Base-by-base conservation (phyloP, 352 stramenopile genomes). In the Globisporangium megalacanthum region DNA sequence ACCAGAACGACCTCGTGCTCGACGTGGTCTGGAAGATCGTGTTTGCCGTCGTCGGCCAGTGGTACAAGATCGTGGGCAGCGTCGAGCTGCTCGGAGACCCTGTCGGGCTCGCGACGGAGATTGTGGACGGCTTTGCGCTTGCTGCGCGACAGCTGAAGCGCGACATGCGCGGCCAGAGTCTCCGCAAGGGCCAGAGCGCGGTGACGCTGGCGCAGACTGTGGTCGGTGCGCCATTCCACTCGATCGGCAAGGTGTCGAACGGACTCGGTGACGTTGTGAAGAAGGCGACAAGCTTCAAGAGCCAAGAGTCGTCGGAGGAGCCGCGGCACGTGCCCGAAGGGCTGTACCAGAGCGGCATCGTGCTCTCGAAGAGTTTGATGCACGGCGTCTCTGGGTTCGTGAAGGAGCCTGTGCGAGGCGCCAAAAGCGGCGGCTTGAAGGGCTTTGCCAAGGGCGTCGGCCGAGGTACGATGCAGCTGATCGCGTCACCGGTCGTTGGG, bases 51-150 rank as follows among this genome's bases (percentile, higher is more conserved):
- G 61, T 95, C 25, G 71, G 82, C 0, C 86, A 95, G 61, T 95
- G 86, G 86, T 95, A 95, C 68, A 94, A 92, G 61, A 90, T 95
- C 29, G 86, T 95, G 20, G 86, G 86, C 37, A 92, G 80, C 58
- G 79, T 95, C 2, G 86, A 95, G 61, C 65, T 95, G 60, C 64
- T 95, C 13, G 86, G 86, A 15, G 86, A 95, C 60, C 86, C 86
- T 7, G 75, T 95, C 33, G 86, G 86, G 0, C 77, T 95, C 15
- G 79, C 85, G 9, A 91, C 79, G 0, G 86, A 95, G 68, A 89
- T 94, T 73, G 79, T 89, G 9, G 82, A 95, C 59, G 86, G 86
- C 11, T 93, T 95, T 62, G 82, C 83, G 29, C 50, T 93, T 13
- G 83, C 83, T 11, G 81, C 67, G 20, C 83, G 85, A 5, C 85